phyloP scores from a whole-genome alignment of 2,329 filamentous ascomycete species.

The Microcyclospora pomicola region DNA sequence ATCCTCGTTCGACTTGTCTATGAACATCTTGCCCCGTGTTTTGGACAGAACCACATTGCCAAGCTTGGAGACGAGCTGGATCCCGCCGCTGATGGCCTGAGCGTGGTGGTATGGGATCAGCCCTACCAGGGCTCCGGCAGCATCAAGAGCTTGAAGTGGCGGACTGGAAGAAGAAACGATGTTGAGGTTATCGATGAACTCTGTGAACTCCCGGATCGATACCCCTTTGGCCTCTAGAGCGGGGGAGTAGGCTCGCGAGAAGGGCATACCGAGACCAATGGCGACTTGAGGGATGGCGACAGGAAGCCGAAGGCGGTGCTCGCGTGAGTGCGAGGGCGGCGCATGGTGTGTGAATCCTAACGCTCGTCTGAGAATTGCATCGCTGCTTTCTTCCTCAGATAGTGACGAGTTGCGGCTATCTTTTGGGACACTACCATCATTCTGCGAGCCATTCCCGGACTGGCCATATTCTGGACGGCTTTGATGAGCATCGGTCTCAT shows the following conservation, averaged over 20 bases:
- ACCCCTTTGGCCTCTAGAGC: slow-evolving; percentile 1
- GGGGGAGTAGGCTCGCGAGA: not conserved
- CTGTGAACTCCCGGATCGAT: slow-evolving; percentile 9
- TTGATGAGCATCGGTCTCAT: too few relatives aligned
- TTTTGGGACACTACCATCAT: too few relatives aligned
- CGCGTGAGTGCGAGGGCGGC: not conserved
- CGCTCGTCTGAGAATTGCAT: not conserved
- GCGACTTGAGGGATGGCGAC: slow-evolving; percentile 3
- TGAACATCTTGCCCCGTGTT: slow-evolving; percentile 2
- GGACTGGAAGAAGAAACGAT: slow-evolving; percentile 12
- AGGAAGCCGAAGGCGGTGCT: not conserved
- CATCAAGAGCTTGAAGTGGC: slow-evolving; percentile 13
- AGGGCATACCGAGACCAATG: slow-evolving; percentile 1
- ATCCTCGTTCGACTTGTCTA: slow-evolving; percentile 7
- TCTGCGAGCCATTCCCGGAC: too few relatives aligned
- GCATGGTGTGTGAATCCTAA: not conserved
- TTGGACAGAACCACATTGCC: slow-evolving; percentile 2
- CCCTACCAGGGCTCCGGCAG: slow-evolving; percentile 9
- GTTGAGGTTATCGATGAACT: slow-evolving; percentile 17
- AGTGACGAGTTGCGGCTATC: too few relatives aligned
- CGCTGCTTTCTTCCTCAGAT: not conserved
- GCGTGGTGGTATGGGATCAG: slow-evolving; percentile 10
- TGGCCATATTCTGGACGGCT: too few relatives aligned
- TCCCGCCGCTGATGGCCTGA: slow-evolving; percentile 8
- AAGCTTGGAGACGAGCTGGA: slow-evolving; percentile 9